phyloP scores from a whole-genome alignment of 2,329 filamentous ascomycete species.

The Torrubiella hemipterigena region DNA sequence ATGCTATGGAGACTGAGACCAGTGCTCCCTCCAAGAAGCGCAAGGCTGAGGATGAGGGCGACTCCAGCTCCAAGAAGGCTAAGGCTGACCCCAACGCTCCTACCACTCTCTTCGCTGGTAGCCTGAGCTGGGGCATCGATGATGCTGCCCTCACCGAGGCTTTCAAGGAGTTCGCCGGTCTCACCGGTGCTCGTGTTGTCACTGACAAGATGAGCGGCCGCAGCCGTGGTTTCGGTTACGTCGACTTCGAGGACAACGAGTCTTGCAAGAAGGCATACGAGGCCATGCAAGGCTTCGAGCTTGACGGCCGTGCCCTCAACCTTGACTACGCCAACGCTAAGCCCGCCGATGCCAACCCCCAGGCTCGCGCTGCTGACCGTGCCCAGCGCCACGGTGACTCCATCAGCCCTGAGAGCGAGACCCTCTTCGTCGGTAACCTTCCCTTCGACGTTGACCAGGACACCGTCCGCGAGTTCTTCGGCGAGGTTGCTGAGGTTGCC shows the following conservation, averaged over 20 bases:
- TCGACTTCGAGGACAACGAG: constrained; percentile 64
- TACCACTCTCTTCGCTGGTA: constrained; percentile 74
- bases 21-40: constrained; percentile 33
- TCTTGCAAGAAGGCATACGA: constrained; percentile 61
- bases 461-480: constrained; percentile 61
- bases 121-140: constrained; percentile 82
- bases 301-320: constrained; percentile 66
- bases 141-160: constrained; percentile 71
- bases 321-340: constrained; percentile 66
- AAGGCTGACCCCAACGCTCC: constrained; percentile 40
- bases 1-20: constrained; percentile 21
- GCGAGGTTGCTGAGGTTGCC: constrained; percentile 55
- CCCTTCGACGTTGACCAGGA: constrained; percentile 76
- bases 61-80: constrained; percentile 51
- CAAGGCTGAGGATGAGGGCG: constrained; percentile 35
- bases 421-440: constrained; percentile 85
- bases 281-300: constrained; percentile 60
- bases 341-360: constrained; percentile 37
- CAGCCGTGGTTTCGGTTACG: constrained; percentile 88
- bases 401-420: constrained; percentile 69
- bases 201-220: constrained; percentile 70
- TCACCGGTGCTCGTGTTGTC: constrained; percentile 66
- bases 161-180: constrained; percentile 68
- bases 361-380: constrained; percentile 49
- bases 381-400: constrained; percentile 65